A percentile compares a stretch with the other conserved stretches of the same genome.
Conservation (phyloP, 305 asterid species). For the Withania somnifera region DNA sequence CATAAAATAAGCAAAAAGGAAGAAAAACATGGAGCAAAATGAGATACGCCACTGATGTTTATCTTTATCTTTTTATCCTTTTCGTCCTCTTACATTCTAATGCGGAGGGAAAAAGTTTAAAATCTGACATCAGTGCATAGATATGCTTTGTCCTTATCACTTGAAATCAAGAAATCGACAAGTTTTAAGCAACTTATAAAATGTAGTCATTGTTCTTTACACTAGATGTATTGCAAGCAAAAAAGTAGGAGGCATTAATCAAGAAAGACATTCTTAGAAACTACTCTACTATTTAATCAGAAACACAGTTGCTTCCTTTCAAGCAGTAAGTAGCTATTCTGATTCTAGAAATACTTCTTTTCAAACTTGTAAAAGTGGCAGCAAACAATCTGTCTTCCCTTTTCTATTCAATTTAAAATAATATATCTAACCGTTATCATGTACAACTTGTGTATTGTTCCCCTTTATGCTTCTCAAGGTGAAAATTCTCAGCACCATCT, state of each 20-base stretch:
- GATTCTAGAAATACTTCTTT: background rate
- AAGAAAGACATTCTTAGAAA: background rate
- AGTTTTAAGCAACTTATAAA: background rate
- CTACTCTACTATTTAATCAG: background rate
- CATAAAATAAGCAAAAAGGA: too few relatives aligned
- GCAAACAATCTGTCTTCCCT: background rate
- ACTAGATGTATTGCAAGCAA: background rate
- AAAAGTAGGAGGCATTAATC: background rate
- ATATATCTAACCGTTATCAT: background rate
- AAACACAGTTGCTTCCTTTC: background rate
- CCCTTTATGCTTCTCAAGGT: background rate
- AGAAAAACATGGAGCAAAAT: background rate
- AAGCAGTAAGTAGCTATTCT: background rate
- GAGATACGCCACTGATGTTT: background rate
- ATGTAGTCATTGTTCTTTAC: background rate
- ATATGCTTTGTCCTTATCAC: background rate
- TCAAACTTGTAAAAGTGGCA: background rate
- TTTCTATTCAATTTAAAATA: background rate
- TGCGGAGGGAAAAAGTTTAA: background rate
- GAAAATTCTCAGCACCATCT: background rate
- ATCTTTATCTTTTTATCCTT: background rate
- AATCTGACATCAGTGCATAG: background rate
- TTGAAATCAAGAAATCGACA: background rate
- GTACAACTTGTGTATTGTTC: background rate
- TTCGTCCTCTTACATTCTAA: background rate